Percentiles rank a stretch among this genome's conserved stretches.
These are phyloP conservation scores for Quercus mongolica DNA, from an alignment of 306 rosid genomes.

Conservation along the genomic window DNA sequence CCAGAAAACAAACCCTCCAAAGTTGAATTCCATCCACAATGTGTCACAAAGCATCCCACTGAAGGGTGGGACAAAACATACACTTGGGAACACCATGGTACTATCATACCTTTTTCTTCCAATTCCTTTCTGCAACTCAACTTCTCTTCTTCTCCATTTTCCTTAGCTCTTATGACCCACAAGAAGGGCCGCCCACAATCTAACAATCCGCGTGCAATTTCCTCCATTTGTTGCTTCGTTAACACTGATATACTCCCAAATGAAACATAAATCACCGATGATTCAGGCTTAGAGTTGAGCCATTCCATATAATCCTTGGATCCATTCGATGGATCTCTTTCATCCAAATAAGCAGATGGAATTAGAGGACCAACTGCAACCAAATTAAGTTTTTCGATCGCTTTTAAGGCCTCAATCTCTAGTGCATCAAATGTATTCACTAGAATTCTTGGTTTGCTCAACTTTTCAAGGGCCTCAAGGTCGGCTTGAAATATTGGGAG, in stretches of 20 bases:
- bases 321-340: no score
- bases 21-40: no score
- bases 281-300: no score
- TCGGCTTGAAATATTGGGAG: slow-evolving; percentile 29
- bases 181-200: slow-evolving; percentile 3
- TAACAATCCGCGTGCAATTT: slow-evolving; percentile 3
- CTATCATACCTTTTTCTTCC: not conserved
- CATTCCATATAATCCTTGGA: no score
- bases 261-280: not conserved
- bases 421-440: slow-evolving; percentile 40
- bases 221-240: slow-evolving; percentile 1
- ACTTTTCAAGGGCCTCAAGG: slow-evolving; percentile 9
- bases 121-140: slow-evolving; percentile 18
- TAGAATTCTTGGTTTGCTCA: slow-evolving; percentile 19
- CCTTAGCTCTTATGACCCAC: slow-evolving; percentile 11
- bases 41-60: not conserved
- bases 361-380: no score
- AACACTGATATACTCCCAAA: slow-evolving; percentile 9
- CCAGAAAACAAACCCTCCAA: no score
- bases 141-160: slow-evolving; percentile 1
- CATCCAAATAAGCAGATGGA: no score
- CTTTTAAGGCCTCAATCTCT: slow-evolving; percentile 34
- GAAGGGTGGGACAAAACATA: not conserved
- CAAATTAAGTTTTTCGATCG: not conserved
- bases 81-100: not conserved